Evolutionary conservation across 305 asterid species (phyloP).

Genomic region (Rubia tinctorum): DNA sequence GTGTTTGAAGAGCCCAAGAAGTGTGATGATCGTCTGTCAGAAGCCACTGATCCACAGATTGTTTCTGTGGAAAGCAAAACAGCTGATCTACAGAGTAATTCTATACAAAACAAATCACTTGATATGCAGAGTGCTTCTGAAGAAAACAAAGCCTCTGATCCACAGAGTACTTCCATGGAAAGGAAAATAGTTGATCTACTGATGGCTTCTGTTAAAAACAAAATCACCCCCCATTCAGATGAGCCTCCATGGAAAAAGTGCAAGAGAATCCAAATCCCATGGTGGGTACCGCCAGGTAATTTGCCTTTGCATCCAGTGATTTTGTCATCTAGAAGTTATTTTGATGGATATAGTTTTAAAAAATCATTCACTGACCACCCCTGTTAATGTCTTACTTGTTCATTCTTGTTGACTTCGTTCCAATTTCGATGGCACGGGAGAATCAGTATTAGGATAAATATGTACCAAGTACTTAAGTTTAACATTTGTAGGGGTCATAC

Average conservation of each 20-base stretch:
- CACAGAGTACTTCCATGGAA: constrained; percentile 28
- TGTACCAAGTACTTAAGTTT: background rate
- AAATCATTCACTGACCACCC: background rate
- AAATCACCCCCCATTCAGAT: constrained; percentile 35
- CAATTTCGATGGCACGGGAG: background rate
- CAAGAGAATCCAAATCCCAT: constrained; percentile 64
- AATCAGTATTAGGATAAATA: background rate
- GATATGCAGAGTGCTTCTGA: constrained; percentile 33
- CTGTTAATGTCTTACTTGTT: background rate
- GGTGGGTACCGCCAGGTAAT: constrained; percentile 86
- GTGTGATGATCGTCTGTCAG: constrained; percentile 28
- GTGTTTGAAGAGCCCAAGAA: constrained; percentile 40
- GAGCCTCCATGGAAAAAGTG: constrained; percentile 62
- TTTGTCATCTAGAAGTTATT: constrained; percentile 11
- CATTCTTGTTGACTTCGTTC: background rate
- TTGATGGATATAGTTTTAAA: background rate
- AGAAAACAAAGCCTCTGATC: constrained; percentile 23
- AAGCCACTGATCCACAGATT: constrained; percentile 33
- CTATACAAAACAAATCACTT: constrained; percentile 3
- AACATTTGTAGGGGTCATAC: background rate
- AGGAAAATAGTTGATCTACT: background rate
- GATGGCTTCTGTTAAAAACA: background rate
- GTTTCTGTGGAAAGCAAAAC: constrained; percentile 16
- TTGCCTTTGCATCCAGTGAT: constrained; percentile 23
- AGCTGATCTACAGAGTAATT: background rate